Conservation (phyloP, 2,329 filamentous ascomycete genomes). For the Xylariaceae sp. region DNA sequence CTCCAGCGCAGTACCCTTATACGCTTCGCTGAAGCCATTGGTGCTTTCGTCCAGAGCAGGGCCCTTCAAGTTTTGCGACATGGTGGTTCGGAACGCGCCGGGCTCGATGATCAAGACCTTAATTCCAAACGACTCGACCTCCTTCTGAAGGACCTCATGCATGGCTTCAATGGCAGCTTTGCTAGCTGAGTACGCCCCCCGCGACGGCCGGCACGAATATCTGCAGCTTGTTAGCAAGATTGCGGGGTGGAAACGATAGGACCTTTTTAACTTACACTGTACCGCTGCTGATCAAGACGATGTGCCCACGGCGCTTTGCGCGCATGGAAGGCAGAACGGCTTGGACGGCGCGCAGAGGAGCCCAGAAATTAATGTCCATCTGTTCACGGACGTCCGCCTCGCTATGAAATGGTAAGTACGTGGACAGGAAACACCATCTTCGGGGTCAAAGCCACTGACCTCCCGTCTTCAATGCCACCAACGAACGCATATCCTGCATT, state of each 20-base stretch:
- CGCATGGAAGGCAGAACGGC: constrained; percentile 29
- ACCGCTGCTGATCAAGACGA: constrained; percentile 22
- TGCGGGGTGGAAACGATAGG: neutral
- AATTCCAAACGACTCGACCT: constrained; percentile 16
- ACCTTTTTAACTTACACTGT: constrained; percentile 14
- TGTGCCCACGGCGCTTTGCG: constrained; percentile 6
- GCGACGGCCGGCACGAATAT: constrained; percentile 18
- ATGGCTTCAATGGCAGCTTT: constrained; percentile 24
- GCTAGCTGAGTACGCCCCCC: constrained; percentile 20
- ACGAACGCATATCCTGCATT: constrained; percentile 31
- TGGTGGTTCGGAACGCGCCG: constrained; percentile 19
- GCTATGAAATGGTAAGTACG: constrained; percentile 5
- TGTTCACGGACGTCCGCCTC: constrained; percentile 35
- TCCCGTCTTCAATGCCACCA: constrained; percentile 31
- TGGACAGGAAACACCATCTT: neutral
- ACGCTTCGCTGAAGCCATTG: constrained; percentile 18
- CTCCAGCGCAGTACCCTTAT: constrained; percentile 20
- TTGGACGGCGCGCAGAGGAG: constrained; percentile 44
- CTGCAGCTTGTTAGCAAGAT: constrained; percentile 5
- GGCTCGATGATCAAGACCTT: constrained; percentile 23
- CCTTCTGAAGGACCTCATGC: constrained; percentile 14
- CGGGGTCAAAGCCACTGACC: constrained; percentile 12
- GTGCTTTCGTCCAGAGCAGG: constrained; percentile 8
- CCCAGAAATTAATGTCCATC: constrained; percentile 54
- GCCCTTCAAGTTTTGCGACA: constrained; percentile 7